phyloP scores from a whole-genome alignment of 257 asterid species.

The Gentiana macrophylla region DNA sequence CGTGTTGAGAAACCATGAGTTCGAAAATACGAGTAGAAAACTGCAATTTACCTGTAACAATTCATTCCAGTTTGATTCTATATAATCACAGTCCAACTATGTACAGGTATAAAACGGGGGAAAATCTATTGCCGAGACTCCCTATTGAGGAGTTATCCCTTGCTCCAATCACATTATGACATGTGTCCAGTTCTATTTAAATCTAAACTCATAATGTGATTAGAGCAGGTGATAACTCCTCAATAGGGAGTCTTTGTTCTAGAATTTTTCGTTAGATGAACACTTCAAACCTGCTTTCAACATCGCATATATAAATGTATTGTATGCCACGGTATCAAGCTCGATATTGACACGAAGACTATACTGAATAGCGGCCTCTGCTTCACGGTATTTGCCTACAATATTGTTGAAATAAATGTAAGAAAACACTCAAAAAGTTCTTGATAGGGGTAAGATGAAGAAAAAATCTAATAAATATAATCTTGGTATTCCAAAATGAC shows the following conservation, averaged over 20 bases:
- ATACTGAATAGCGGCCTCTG: constrained; percentile 39
- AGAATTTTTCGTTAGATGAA: too few species aligned
- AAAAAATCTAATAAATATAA: too few species aligned
- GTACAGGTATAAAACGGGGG: too few species aligned
- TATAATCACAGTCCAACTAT: constrained; percentile 2
- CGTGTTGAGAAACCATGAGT: constrained; percentile 50
- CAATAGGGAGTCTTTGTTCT: too few species aligned
- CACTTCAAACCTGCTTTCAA: constrained; percentile 57
- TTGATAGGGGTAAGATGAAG: too few species aligned
- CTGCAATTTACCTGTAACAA: constrained; percentile 63
- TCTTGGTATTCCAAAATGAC: too few species aligned
- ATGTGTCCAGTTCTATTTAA: too few species aligned
- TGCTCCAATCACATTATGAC: too few species aligned
- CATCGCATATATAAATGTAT: constrained; percentile 85
- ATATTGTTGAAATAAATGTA: constrained; percentile 12
- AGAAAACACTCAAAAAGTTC: not conserved
- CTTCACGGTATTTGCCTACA: constrained; percentile 59
- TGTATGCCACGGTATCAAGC: constrained; percentile 93
- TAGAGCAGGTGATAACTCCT: too few species aligned
- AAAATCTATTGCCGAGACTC: not conserved
- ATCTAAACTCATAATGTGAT: too few species aligned
- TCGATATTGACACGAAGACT: constrained; percentile 46
- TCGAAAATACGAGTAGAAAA: constrained; percentile 61
- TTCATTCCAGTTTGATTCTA: constrained; percentile 14
- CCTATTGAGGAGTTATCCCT: too few species aligned